Conservation (phyloP, 495 filamentous ascomycete species). For the Neurospora sp. region DNA sequence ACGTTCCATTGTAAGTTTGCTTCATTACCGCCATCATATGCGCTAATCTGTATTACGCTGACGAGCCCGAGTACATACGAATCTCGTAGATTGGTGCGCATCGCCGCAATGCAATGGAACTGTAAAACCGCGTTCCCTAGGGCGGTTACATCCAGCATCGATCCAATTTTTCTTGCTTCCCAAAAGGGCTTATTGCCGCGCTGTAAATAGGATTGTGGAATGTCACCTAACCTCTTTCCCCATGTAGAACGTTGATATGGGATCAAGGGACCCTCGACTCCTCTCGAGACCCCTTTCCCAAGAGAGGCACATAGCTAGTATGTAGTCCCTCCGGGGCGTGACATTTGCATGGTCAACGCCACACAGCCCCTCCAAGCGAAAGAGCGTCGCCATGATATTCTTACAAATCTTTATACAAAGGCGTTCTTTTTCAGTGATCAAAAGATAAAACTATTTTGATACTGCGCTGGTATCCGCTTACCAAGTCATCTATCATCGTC, state of each 20-base stretch:
- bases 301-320: background rate
- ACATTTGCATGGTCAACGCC: background rate
- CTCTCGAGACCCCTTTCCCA: background rate
- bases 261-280: background rate
- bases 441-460: background rate
- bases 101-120: background rate
- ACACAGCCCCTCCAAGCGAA: background rate
- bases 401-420: background rate
- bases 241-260: too few species aligned
- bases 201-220: background rate
- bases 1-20: background rate
- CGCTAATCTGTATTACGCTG: background rate
- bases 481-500: background rate
- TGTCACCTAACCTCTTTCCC: background rate
- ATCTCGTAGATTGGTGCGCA: background rate
- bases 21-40: background rate
- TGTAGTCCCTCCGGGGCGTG: background rate
- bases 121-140: background rate
- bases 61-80: background rate
- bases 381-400: background rate
- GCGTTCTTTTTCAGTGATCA: background rate
- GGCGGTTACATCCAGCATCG: background rate
- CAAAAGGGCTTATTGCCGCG: background rate
- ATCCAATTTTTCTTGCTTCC: background rate
- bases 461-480: background rate